Evolutionary conservation across 2,329 filamentous ascomycete species (phyloP).

Genomic region (Fusarium sp.): DNA sequence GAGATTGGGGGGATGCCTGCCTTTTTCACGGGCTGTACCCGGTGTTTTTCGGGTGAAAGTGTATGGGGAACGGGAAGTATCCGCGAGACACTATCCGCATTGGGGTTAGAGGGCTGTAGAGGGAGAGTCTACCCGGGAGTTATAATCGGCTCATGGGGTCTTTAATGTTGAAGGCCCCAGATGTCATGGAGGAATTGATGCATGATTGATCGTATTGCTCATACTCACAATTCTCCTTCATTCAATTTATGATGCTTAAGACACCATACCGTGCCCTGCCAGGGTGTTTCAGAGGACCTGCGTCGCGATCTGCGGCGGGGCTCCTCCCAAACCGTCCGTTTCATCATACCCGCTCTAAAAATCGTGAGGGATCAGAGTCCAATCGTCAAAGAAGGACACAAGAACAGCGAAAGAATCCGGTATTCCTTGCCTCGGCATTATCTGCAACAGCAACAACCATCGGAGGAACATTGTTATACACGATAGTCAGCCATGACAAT

Average conservation of each 20-base stretch:
- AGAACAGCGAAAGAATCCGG: background rate
- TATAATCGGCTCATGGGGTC: background rate
- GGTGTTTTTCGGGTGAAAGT: background rate
- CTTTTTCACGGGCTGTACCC: slow-evolving; percentile 9
- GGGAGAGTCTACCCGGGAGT: background rate
- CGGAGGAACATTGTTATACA: background rate
- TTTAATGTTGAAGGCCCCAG: background rate
- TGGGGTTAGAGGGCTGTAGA: no score
- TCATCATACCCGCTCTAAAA: no score
- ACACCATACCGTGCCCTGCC: background rate
- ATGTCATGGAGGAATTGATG: background rate
- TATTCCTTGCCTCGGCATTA: background rate
- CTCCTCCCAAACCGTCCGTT: no score
- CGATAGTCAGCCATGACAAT: background rate
- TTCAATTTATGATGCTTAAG: background rate
- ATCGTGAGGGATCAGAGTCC: fast-evolving
- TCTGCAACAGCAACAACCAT: background rate
- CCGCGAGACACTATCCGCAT: background rate
- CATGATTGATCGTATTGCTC: no score
- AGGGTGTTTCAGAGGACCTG: no score
- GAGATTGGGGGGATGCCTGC: background rate
- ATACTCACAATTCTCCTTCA: fast-evolving
- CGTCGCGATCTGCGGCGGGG: fast-evolving
- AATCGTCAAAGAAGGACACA: fast-evolving
- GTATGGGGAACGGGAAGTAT: background rate